These are phyloP conservation scores for Ophiostoma australiae DNA, from an alignment of 2,329 filamentous ascomycete species.

Conservation along the genomic window DNA sequence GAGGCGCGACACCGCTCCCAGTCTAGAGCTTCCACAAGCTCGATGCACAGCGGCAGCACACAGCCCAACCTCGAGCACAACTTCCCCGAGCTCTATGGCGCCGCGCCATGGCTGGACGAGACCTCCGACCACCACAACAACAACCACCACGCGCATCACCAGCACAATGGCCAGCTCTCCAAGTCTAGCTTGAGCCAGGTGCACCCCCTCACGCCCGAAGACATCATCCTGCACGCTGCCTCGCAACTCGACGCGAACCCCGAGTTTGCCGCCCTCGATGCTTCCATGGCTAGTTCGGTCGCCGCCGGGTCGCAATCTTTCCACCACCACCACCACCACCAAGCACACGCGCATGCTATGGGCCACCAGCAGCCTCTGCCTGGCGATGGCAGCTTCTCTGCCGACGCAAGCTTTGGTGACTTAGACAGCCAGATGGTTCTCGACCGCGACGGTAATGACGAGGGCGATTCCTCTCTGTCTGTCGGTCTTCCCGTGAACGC, in stretches of 20 bases:
- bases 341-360: constrained; percentile 27
- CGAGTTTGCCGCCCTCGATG: constrained; percentile 45
- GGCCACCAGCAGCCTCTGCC: constrained; percentile 52
- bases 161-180: constrained; percentile 41
- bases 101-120: constrained; percentile 45
- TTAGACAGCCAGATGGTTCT: constrained; percentile 54
- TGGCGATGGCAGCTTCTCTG: constrained; percentile 50
- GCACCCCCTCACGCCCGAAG: constrained; percentile 52
- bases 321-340: constrained; percentile 40
- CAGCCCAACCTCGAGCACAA: constrained; percentile 49
- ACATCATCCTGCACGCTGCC: constrained; percentile 55
- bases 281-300: constrained; percentile 46
- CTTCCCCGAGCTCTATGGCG: constrained; percentile 43
- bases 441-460: constrained; percentile 56
- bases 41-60: constrained; percentile 50
- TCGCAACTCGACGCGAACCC: constrained; percentile 51
- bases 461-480: constrained; percentile 47
- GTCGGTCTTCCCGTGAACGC: constrained; percentile 38
- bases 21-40: constrained; percentile 54
- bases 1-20: constrained; percentile 48
- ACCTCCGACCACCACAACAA: constrained; percentile 43
- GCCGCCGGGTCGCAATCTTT: constrained; percentile 41
- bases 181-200: constrained; percentile 27
- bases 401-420: constrained; percentile 53
- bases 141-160: constrained; percentile 40